Base-by-base conservation (phyloP, 2,329 filamentous ascomycete species). In the Pseudocercospora macadamiae region DNA sequence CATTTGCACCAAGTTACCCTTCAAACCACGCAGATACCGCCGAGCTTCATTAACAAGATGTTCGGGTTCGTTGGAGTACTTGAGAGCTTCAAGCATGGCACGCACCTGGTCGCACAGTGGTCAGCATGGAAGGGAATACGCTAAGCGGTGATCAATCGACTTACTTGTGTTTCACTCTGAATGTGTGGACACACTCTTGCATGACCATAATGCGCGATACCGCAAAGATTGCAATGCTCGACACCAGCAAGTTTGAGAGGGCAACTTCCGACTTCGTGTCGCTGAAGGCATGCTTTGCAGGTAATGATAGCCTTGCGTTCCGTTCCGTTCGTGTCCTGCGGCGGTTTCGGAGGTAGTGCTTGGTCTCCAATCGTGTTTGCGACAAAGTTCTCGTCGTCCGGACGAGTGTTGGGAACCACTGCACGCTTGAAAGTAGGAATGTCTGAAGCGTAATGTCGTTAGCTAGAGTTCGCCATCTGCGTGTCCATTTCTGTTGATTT, bases 171-270 rank as follows among this genome's bases (percentile, higher is more conserved):
- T 61, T 89, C 83, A 2, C 84, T 85, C 54, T 77, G 78, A 52
- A 90, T 79, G 68, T 87, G 83, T 12, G 86, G 83, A 67, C 88
- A 90, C 7, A 79, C 80, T 28, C 83, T 78, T 1, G 74, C 73
- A 54, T 78, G 70, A 2, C 85, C 86, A 62, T 79, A 84, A 68
- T 89, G 86, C 1, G 84, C 83, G 19, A 85, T 78, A 14, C 86
- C 86, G 61, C 88, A 89, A 5, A 89, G 78, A 5, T 82, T 82
- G 71, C 88, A 90, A 64, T 82, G 74, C 66, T 89, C 86, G 2
- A 82, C 77, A 1, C 84, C 84, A 7, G 82, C 81, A 4, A 79
- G 64, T 69, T 86, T 87, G 28, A 89, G 74, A 8, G 82, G 82
- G 67, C 87, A 90, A 39, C 79, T 77, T n/a, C 86, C 86, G 10